These are phyloP conservation scores for Glaciozyma martinii DNA, from an alignment of 768 basidiomycete species.

Conservation along the genomic window DNA sequence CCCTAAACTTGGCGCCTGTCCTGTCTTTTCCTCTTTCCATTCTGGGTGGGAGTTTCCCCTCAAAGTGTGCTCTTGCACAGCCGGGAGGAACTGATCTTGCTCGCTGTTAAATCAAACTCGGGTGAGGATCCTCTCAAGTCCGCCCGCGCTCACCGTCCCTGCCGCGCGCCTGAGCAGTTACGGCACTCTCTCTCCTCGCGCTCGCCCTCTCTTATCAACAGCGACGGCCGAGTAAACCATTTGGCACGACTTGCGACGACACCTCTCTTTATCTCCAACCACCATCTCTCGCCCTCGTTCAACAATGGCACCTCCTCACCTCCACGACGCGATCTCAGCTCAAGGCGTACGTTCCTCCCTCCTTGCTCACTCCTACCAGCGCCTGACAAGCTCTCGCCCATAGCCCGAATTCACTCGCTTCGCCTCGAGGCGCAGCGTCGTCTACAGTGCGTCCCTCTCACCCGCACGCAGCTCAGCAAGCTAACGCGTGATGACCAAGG, in stretches of 20 bases:
- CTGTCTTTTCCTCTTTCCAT: too few relatives aligned
- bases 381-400: background rate
- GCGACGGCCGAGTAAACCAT: background rate
- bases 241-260: background rate
- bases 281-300: background rate
- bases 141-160: too few relatives aligned
- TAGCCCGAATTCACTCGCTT: conserved; percentile 53
- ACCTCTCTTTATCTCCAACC: background rate
- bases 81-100: too few relatives aligned
- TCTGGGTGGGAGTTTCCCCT: too few relatives aligned
- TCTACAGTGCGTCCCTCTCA: conserved; percentile 49
- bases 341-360: background rate
- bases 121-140: too few relatives aligned
- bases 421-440: conserved; percentile 72
- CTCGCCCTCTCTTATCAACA: background rate
- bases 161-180: too few relatives aligned
- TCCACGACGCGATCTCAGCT: background rate
- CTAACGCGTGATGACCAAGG: background rate
- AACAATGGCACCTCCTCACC: background rate
- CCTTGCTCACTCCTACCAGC: background rate
- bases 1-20: too few relatives aligned
- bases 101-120: too few relatives aligned
- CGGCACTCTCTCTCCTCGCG: background rate
- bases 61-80: too few relatives aligned
- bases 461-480: accelerated